Evolutionary conservation across 164 flowering plant genomes (phyloP).

Genomic region (Cinnamomum chago): DNA sequence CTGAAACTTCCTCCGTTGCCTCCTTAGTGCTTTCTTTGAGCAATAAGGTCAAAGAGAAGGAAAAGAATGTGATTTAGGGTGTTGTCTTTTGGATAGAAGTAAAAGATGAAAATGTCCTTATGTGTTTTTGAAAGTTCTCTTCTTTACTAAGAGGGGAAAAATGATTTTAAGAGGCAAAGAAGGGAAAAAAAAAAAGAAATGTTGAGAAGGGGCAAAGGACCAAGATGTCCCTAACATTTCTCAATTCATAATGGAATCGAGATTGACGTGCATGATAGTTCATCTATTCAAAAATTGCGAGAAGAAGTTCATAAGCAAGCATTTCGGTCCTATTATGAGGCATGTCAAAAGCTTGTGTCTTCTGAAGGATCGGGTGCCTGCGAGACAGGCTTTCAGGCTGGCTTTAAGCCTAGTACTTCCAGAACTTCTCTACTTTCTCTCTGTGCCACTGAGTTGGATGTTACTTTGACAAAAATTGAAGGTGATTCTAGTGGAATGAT

Average conservation of each 20-base stretch:
- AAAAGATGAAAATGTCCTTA: too few species aligned
- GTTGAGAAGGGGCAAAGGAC: too few species aligned
- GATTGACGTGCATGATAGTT: slow-evolving; percentile 60
- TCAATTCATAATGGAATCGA: slow-evolving; percentile 49
- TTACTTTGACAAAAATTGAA: slow-evolving; percentile 71
- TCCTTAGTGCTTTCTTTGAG: too few species aligned
- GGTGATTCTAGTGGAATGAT: slow-evolving; percentile 94
- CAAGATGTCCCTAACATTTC: too few species aligned
- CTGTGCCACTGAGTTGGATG: slow-evolving; percentile 67
- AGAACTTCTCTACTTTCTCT: slow-evolving; percentile 81
- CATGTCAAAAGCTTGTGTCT: slow-evolving; percentile 61
- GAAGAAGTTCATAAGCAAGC: slow-evolving; percentile 76
- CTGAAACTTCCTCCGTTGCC: too few species aligned
- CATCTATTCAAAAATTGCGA: slow-evolving; percentile 43
- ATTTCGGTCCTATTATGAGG: slow-evolving; percentile 78
- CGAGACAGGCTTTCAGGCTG: slow-evolving; percentile 79
- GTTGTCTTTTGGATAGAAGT: too few species aligned
- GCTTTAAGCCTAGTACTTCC: slow-evolving; percentile 69
- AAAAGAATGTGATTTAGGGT: too few species aligned
- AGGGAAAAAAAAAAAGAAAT: too few species aligned
- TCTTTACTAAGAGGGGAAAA: too few species aligned
- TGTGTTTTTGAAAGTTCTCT: too few species aligned
- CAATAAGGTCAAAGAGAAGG: too few species aligned
- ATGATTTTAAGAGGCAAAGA: too few species aligned
- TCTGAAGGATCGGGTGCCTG: slow-evolving; percentile 95